Base-by-base conservation (phyloP, 495 filamentous ascomycete genomes). In the Choiromyces venosus region DNA sequence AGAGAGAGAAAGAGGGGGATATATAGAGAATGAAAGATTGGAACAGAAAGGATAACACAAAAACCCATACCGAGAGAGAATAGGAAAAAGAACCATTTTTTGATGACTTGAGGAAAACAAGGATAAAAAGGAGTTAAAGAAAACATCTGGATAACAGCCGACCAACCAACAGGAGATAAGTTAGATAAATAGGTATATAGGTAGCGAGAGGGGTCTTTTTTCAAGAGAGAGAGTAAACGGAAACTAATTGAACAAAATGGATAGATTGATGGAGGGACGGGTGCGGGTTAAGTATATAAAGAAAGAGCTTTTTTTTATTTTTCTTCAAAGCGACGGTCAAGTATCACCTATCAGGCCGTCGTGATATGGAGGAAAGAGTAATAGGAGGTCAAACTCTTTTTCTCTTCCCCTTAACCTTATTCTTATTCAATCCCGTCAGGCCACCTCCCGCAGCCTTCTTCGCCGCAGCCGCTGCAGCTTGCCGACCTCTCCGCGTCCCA, bases 401-500 rank as follows among this genome's bases (percentile, higher is more conserved):
- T 71, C 73, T 78, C 71, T 78, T 78, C 33, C 71, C 69, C 37
- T 79, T 79, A 2, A 46, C 71, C 66, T 79, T 79, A 52, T 72
- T 40, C 46, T 78, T 78, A n/a, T 76, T 75, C 46, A 78, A 71
- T 19, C 42, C 76, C 21, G 44, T 66, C 36, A 66, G 35, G 25
- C 61, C 70, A 16, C 77, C 77, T 37, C 72, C 70, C 37, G 76
- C 73, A 19, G 78, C 78, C 18, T 73, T 77, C 44, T 74, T 79
- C 65, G 73, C 81, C 40, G 80, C 79, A 14, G 76, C 79, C 42
- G 76, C 79, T 29, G 80, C 80, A 19, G 79, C 96, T 79, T 95
- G 97, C 16, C 95, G 88, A n/a, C 96, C 96, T 82, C 97, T 97
- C 76, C 95, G 89, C 46, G 93, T 94, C 82, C 97, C 97, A 44